These are phyloP conservation scores for Schrenkiella parvula DNA, from an alignment of 345 rosid species.

Conservation along the genomic window DNA sequence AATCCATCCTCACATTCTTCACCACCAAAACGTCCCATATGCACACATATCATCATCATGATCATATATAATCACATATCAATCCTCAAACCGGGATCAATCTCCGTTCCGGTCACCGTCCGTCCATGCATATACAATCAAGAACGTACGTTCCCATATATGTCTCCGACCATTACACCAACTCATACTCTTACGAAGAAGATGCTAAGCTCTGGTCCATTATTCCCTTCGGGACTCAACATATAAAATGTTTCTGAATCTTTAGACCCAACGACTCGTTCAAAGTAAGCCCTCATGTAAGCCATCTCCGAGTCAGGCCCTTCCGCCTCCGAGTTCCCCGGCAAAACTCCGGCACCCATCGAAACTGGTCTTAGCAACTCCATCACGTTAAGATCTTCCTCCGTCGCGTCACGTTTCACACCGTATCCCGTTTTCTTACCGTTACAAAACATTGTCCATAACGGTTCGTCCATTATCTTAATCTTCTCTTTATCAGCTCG, in stretches of 20 bases:
- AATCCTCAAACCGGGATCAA: background rate
- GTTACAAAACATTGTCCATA: constrained; percentile 81
- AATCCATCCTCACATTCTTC: background rate
- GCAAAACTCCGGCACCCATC: constrained; percentile 87
- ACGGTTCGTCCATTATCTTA: constrained; percentile 54
- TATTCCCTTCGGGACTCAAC: constrained; percentile 79
- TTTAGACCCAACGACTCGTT: constrained; percentile 73
- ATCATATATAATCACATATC: background rate
- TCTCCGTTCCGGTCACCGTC: background rate
- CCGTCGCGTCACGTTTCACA: constrained; percentile 58
- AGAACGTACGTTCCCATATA: background rate
- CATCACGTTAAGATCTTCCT: constrained; percentile 72
- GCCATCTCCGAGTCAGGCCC: constrained; percentile 72
- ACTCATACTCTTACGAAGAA: constrained; percentile 65
- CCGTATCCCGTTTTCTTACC: constrained; percentile 77
- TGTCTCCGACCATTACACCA: constrained; percentile 2
- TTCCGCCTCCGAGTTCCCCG: constrained; percentile 57
- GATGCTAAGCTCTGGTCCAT: constrained; percentile 79
- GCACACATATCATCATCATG: constrained; percentile 8
- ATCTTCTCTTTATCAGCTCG: constrained; percentile 46
- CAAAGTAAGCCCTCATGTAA: constrained; percentile 75
- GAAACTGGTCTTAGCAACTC: constrained; percentile 73
- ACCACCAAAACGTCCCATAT: background rate
- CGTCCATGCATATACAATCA: background rate
- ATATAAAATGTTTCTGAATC: constrained; percentile 80